Evolutionary conservation across 345 rosid genomes (phyloP).

Genomic region (Salix koriyanagi): DNA sequence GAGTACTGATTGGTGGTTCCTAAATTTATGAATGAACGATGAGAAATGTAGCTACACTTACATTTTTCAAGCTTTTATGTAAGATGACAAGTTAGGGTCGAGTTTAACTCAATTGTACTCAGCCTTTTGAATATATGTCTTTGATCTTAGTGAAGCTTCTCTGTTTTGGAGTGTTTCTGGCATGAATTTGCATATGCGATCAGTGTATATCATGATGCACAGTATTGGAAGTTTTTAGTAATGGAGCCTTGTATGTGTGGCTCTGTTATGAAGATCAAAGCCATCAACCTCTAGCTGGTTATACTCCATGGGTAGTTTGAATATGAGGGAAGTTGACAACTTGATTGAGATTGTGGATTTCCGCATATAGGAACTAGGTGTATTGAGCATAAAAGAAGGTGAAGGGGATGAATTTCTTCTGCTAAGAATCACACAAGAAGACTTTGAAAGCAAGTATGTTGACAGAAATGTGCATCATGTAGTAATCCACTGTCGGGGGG

Average conservation of each 20-base stretch:
- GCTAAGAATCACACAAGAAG: background rate
- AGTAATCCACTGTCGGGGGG: background rate
- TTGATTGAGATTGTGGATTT: background rate
- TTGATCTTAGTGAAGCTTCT: background rate
- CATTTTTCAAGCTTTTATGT: background rate
- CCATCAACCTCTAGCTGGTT: background rate
- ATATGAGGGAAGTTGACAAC: background rate
- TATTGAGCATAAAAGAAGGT: background rate
- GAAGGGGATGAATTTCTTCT: background rate
- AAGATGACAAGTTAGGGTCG: background rate
- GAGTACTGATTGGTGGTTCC: background rate
- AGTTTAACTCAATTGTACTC: background rate
- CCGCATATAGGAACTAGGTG: background rate
- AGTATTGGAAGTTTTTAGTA: background rate
- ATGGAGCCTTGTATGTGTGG: background rate
- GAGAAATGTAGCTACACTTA: background rate
- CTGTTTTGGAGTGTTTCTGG: background rate
- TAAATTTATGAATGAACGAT: slow-evolving; percentile 1
- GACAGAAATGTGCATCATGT: background rate
- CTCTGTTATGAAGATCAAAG: background rate
- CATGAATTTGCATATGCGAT: background rate
- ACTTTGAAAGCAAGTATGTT: background rate
- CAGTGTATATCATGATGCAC: background rate
- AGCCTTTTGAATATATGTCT: background rate
- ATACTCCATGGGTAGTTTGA: background rate